Evolutionary conservation across 2,329 filamentous ascomycete genomes (phyloP).

Genomic region (Allantophomopsis cytisporea): DNA sequence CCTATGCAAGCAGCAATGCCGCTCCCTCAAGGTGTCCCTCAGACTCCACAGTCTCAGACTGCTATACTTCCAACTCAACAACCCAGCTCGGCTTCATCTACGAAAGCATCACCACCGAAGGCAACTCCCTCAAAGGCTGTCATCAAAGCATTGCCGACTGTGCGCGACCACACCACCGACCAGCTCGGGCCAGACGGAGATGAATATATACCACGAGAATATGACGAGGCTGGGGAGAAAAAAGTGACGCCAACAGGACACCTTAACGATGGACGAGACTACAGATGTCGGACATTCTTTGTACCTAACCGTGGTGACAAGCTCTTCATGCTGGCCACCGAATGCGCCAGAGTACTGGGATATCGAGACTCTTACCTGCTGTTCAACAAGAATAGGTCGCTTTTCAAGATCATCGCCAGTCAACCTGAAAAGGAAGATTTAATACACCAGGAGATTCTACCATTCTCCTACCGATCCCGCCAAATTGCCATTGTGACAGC

Average conservation of each 20-base stretch:
- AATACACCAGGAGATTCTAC: constrained; percentile 86
- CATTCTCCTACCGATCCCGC: constrained; percentile 94
- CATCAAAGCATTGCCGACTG: constrained; percentile 87
- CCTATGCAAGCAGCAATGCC: constrained; percentile 37
- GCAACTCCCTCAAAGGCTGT: constrained; percentile 70
- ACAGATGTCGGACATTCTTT: constrained; percentile 85
- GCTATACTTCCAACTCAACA: constrained; percentile 14
- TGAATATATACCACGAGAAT: constrained; percentile 89
- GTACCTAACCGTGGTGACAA: constrained; percentile 86
- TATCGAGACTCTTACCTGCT: constrained; percentile 96
- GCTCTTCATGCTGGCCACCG: constrained; percentile 96
- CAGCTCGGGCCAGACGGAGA: constrained; percentile 81
- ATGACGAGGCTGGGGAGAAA: constrained; percentile 84
- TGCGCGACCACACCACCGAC: constrained; percentile 93
- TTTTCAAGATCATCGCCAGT: constrained; percentile 95
- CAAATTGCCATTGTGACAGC: constrained; percentile 98
- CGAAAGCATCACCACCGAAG: constrained; percentile 56
- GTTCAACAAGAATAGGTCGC: constrained; percentile 95
- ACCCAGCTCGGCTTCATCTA: constrained; percentile 18
- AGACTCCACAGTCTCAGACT: constrained; percentile 33
- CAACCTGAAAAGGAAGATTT: constrained; percentile 94
- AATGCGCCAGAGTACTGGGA: constrained; percentile 84
- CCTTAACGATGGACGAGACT: constrained; percentile 70
- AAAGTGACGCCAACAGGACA: constrained; percentile 81
- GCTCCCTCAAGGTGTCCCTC: constrained; percentile 39